phyloP scores from a whole-genome alignment of 352 stramenopile species.

The Phytopythium boreale region DNA sequence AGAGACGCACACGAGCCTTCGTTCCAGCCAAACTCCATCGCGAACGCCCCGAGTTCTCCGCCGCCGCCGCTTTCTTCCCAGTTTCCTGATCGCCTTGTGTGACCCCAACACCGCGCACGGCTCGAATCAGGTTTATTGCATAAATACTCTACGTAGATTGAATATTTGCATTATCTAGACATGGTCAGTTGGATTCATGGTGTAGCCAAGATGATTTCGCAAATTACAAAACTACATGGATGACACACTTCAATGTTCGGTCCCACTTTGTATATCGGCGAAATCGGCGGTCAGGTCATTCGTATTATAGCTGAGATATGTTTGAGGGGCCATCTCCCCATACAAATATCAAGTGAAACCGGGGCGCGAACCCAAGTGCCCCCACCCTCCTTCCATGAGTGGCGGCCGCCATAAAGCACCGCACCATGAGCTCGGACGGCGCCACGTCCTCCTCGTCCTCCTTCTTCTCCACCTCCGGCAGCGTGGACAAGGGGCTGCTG shows the following conservation, averaged over 20 bases:
- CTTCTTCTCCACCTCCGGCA: not conserved
- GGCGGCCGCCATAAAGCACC: too few relatives aligned
- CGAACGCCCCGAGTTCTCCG: not conserved
- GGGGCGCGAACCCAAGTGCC: too few relatives aligned
- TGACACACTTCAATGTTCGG: too few relatives aligned
- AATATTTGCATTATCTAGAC: too few relatives aligned
- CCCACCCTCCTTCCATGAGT: too few relatives aligned
- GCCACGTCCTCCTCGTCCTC: not conserved
- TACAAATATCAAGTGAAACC: not conserved
- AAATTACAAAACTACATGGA: not conserved
- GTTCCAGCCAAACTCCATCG: constrained; percentile 11
- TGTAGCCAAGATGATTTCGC: not conserved
- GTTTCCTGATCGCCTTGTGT: too few relatives aligned
- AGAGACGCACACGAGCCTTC: constrained; percentile 6
- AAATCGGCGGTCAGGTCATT: too few relatives aligned
- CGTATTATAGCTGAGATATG: too few relatives aligned
- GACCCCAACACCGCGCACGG: not conserved
- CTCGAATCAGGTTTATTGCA: not conserved
- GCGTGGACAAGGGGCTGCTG: constrained; percentile 14
- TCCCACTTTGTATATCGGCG: too few relatives aligned
- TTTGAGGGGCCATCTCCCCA: not conserved
- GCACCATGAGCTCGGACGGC: too few relatives aligned
- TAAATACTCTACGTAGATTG: not conserved
- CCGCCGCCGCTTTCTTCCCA: too few relatives aligned
- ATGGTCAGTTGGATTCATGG: not conserved